Evolutionary conservation across 2,329 filamentous ascomycete species (phyloP), one percentile per base, ranked within the genome.

Genomic region (Cladophialophora yegresii): DNA sequence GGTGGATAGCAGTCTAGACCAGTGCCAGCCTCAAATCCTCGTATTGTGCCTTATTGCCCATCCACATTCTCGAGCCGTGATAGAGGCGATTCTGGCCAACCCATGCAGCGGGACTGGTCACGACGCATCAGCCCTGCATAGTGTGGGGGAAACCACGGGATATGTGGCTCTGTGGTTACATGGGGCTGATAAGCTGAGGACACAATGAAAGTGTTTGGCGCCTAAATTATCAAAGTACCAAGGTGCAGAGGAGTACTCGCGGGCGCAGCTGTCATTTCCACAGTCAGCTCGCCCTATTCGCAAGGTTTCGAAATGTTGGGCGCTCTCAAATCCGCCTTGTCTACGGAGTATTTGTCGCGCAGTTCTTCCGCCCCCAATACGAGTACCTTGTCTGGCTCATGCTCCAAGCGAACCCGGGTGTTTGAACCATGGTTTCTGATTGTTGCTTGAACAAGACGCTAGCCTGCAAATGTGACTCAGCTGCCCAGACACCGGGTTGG

Each of bases 391-490:
- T 54, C 32, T 47, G 54, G 36, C 5, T 53, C 20, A 28, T 32
- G 43, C 33, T 54, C 58, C 54, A 59, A 62, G 43, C 40, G 63
- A 65, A 54, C 61, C 63, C 63, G 58, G 58, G 59, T 47, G 26
- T 62, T 50, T 12, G 53, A 56, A 43, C 12, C 32, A 30, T 40
- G 13, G 40, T 51, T 30, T 47, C n/a, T 50, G 32, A 32, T 51
- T 49, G 49, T 36, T 22, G 12, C 54, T 8, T 30, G n/a, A 13
- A 43, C 54, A 60, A 54, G 51, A 47, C 54, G 49, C 58, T 58
- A 58, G 53, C 45, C 54, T 65, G 63, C 63, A 65, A 65, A 20
- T 36, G 58, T 65, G 63, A 65, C 63, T 65, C 63, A 65, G 58
- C 63, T 47, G 50, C 36, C 30, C 47, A 59, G 57, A 51, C 26